These are phyloP conservation scores for Scytalidium lignicola DNA, from an alignment of 2,329 filamentous ascomycete species.

Conservation along the genomic window DNA sequence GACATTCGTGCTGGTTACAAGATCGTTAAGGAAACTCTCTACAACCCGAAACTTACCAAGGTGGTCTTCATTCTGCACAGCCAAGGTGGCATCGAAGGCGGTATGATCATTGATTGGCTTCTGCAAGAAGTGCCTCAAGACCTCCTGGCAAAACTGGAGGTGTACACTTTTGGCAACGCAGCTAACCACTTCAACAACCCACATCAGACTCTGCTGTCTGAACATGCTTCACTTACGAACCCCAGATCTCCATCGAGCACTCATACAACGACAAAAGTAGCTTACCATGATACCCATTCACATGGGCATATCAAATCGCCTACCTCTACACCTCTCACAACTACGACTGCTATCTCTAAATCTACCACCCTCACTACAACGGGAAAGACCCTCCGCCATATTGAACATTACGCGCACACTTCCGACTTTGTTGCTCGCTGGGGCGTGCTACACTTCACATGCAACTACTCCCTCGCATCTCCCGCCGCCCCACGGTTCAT, in stretches of 20 bases:
- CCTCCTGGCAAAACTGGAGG: slow-evolving; percentile 62
- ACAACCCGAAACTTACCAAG: slow-evolving; percentile 57
- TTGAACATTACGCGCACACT: slow-evolving; percentile 76
- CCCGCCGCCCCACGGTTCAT: slow-evolving; percentile 18
- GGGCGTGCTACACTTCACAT: slow-evolving; percentile 64
- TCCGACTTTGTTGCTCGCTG: slow-evolving; percentile 70
- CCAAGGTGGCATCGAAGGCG: slow-evolving; percentile 71
- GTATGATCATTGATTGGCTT: slow-evolving; percentile 71
- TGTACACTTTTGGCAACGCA: slow-evolving; percentile 74
- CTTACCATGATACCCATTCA: slow-evolving; percentile 20
- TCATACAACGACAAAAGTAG: slow-evolving; percentile 11
- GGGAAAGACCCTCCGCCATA: slow-evolving; percentile 54
- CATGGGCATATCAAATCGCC: neutral
- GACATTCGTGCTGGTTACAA: slow-evolving; percentile 61
- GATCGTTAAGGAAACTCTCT: slow-evolving; percentile 57
- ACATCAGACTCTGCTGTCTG: slow-evolving; percentile 44
- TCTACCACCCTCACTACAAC: slow-evolving; percentile 12
- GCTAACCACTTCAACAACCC: slow-evolving; percentile 82
- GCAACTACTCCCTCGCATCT: slow-evolving; percentile 2
- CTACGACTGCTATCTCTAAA: slow-evolving; percentile 2
- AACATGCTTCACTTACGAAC: slow-evolving; percentile 33
- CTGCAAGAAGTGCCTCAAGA: slow-evolving; percentile 65
- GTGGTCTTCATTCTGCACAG: slow-evolving; percentile 72
- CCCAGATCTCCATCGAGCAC: slow-evolving; percentile 34
- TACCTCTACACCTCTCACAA: slow-evolving; percentile 1